phyloP scores from a whole-genome alignment of 163 green algal species.

The Scenedesmus sp. region DNA sequence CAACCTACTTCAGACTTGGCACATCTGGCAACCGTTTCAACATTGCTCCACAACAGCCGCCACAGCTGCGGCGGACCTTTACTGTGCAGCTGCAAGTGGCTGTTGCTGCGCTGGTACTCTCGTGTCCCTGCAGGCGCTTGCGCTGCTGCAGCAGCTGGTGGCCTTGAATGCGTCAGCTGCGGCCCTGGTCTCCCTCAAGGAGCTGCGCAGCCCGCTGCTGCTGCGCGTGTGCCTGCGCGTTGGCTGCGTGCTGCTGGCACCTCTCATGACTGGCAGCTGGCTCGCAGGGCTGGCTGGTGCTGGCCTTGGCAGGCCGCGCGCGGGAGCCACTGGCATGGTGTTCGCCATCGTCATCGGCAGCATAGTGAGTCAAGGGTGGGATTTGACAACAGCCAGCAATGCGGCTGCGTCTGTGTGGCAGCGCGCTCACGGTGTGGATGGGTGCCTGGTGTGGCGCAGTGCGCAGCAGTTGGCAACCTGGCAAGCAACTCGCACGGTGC shows the following conservation, averaged over 20 bases:
- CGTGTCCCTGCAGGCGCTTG: constrained; percentile 1
- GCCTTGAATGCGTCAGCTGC: background rate
- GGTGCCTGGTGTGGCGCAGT: too few relatives aligned
- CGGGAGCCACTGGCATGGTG: constrained; percentile 19
- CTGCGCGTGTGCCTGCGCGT: constrained; percentile 26
- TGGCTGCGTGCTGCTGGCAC: constrained; percentile 28
- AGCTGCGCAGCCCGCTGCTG: constrained; percentile 47
- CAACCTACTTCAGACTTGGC: too few relatives aligned
- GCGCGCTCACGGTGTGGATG: background rate
- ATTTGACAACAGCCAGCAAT: too few relatives aligned
- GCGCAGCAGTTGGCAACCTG: too few relatives aligned
- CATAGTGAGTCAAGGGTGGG: constrained; percentile 26
- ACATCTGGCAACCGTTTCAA: too few relatives aligned
- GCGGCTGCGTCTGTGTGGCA: background rate
- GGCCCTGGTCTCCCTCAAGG: constrained; percentile 23
- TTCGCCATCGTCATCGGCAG: constrained; percentile 32
- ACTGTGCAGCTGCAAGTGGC: too few relatives aligned
- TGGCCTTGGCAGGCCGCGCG: background rate
- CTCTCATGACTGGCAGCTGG: constrained; percentile 34
- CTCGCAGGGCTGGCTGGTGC: constrained; percentile 24
- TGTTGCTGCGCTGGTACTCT: background rate
- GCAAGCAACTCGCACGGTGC: too few relatives aligned
- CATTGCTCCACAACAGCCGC: too few relatives aligned
- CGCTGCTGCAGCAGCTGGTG: constrained; percentile 30
- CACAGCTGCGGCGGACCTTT: too few relatives aligned